Base-by-base conservation (phyloP, 1,139 yeast species). In the Cylindricascospora bacillispora region DNA sequence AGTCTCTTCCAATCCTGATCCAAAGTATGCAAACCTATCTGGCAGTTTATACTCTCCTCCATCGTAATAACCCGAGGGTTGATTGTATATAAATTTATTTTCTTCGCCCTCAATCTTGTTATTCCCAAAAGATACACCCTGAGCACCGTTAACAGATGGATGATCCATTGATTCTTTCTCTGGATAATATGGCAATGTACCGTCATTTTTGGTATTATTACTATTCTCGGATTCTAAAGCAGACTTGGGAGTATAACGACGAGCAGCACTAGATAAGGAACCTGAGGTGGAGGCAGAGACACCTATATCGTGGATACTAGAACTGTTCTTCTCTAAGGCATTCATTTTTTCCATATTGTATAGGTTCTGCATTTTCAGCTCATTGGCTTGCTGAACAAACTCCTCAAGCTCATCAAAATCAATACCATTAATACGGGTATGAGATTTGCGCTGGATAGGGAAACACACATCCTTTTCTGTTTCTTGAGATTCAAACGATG, bases 401-500 rank as follows among this genome's bases (percentile, higher is more conserved):
- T 78, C 85, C 38, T 78, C 89, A 47, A 79, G 66, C 44, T 77
- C 89, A 49, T 73, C 81, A 45, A 78, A 78, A 53, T 79, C 86
- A 41, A 79, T 77, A 10, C 86, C 89, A 40, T 73, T 73, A 25
- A 75, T 63, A 38, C 80, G 64, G 9, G 46, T 40, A 36, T 52
- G 53, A 41, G 73, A 78, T 44, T 76, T 82, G 14, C 82, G 73
- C 30, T 74, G 63, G 82, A 83, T 79, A 1, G 98, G 97, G 59
- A 86, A 85, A 63, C 97, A 89, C 27, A 89, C 98, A 66, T 89
- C 97, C 52, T 86, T 95, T 50, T 86, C 97, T 0, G 95, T 83
- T 50, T 80, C 93, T 45, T 78, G 83, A 2, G 83, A 73, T 14
- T 74, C 68, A 40, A 83, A 63, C 7, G 81, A 73, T 2, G 75